These are phyloP conservation scores for Trichoderma parareesei DNA, from an alignment of 495 filamentous ascomycete genomes.

Conservation along the genomic window DNA sequence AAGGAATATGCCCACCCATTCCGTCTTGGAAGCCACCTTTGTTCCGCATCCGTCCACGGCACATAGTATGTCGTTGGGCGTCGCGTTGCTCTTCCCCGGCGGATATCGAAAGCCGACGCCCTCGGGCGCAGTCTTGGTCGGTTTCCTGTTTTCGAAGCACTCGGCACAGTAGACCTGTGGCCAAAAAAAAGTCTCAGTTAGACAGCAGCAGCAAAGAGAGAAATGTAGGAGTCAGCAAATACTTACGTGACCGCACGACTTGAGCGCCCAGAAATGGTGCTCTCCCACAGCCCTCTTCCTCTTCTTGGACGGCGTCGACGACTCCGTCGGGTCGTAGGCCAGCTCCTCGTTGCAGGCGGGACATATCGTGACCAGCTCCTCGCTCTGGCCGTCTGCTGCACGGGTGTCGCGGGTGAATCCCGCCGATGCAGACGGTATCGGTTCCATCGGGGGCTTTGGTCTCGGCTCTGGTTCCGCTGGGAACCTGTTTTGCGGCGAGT, in stretches of 20 bases:
- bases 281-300: slow-evolving; percentile 34
- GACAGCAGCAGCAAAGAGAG: not conserved
- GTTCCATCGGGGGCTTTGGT: slow-evolving; percentile 25
- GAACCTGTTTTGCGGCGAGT: not conserved
- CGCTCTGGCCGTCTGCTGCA: not conserved
- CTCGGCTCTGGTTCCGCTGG: not conserved
- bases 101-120: slow-evolving; percentile 4
- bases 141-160: slow-evolving; percentile 35
- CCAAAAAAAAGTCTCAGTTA: not conserved
- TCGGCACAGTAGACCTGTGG: slow-evolving; percentile 37
- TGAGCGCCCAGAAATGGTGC: slow-evolving; percentile 44
- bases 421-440: slow-evolving; percentile 25
- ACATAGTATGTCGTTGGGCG: slow-evolving; percentile 26
- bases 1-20: slow-evolving; percentile 41
- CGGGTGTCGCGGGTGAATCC: slow-evolving; percentile 37
- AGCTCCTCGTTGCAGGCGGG: slow-evolving; percentile 39
- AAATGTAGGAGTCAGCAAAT: not conserved
- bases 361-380: slow-evolving; percentile 35
- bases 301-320: slow-evolving; percentile 27
- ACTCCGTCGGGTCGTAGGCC: slow-evolving; percentile 31
- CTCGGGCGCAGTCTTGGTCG: slow-evolving; percentile 14
- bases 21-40: slow-evolving; percentile 27
- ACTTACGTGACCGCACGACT: slow-evolving; percentile 42
- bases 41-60: slow-evolving; percentile 35
- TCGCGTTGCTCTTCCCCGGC: slow-evolving; percentile 18